A percentile compares a stretch with the other conserved stretches of the same genome.
Evolutionary conservation across 2,329 filamentous ascomycete species (phyloP).

Genomic region (Colletotrichum caudatum): DNA sequence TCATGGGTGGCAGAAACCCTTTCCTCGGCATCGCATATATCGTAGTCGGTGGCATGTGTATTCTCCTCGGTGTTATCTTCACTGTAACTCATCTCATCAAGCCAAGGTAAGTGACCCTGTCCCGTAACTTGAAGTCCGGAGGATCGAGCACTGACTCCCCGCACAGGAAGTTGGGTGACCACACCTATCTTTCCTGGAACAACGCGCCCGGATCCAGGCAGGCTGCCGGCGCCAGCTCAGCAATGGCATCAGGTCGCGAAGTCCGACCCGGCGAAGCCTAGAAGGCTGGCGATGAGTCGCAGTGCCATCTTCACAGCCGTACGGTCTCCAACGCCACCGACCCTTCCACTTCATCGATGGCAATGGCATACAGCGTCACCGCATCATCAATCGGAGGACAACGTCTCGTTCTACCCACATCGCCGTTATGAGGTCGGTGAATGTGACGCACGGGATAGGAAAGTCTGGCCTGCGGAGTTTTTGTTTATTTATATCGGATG

Average conservation of each 20-base stretch:
- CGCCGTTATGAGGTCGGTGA: constrained; percentile 3
- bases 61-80: constrained; percentile 88
- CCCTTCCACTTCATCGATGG: constrained; percentile 14
- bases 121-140: constrained; percentile 9
- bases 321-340: constrained; percentile 25
- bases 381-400: constrained; percentile 25
- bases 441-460: neutral
- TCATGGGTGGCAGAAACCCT: constrained; percentile 94
- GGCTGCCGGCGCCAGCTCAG: constrained; percentile 55
- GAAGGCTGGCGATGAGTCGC: constrained; percentile 48
- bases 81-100: constrained; percentile 91
- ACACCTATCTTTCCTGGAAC: constrained; percentile 98
- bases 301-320: constrained; percentile 29
- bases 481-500: constrained; percentile 23
- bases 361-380: constrained; percentile 31
- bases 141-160: constrained; percentile 12
- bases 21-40: constrained; percentile 98
- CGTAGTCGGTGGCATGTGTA: constrained; percentile 92
- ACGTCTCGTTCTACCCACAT: constrained; percentile 23
- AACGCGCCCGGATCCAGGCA: constrained; percentile 62
- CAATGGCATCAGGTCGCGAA: constrained; percentile 68
- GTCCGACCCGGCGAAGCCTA: constrained; percentile 59
- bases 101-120: constrained; percentile 71
- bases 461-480: constrained; percentile 9
- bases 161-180: constrained; percentile 91